Evolutionary conservation across 129 eudicot genomes (phyloP), one percentile per base, ranked within the genome.

Genomic region (Centrapalus pauciflorus): DNA sequence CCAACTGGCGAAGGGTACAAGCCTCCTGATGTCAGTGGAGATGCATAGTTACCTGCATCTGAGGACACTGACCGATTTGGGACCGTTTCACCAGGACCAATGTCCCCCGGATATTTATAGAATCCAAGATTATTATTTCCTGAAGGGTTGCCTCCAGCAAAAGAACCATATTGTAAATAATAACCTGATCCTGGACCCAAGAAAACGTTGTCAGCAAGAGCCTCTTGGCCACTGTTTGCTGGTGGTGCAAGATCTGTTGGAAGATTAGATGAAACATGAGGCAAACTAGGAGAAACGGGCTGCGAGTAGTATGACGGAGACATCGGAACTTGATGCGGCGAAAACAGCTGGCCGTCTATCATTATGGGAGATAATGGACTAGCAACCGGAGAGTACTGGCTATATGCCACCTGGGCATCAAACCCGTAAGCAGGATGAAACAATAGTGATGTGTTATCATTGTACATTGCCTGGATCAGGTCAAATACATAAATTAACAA

Each of bases 371-470:
- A 89, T 19, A 92, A 48, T n/a, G 98, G 89, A 74, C 81, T 85
- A 64, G 90, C 87, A 79, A 85, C 75, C 0, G 98, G 95, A 24
- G 98, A 89, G 74, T 77, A 93, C 74, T 92, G 98, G 46, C 96
- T 92, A 70, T 75, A 93, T 16, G 88, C 88, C 85, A 84, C 76
- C 43, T 87, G 97, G 34, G 84, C 51, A 64, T 88, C 96, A 73
- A 70, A 88, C 72, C 95, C 90, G 58, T 93, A 89, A 2, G 89
- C 87, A 64, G 98, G 88, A 40, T 83, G 95, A 65, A 74, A 80
- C 41, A 71, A 79, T 24, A 88, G 62, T 5, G 98, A 83, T 25
- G 89, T 34, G 55, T 81, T 85, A 50, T 93, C 96, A 55, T 77
- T 83, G 88, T 79, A 88, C 70, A 93, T 78, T 35, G 84, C 88